Base-by-base conservation (phyloP, 2,329 filamentous ascomycete genomes). In the Fusarium beomiforme region DNA sequence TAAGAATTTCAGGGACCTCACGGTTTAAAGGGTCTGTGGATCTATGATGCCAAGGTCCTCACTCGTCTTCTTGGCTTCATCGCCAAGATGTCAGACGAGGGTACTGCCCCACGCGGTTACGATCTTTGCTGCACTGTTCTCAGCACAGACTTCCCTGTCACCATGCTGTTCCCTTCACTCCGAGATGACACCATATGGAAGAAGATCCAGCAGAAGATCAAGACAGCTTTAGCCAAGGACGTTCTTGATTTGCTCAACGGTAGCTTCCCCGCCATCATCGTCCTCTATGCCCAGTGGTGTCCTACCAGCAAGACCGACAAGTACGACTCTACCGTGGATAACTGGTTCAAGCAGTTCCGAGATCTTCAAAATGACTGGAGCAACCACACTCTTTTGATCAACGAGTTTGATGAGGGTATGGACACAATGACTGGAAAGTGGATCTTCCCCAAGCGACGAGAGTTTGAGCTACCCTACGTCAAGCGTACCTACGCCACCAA, bases 251-350 rank as follows among this genome's bases (percentile, higher is more conserved):
- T 81, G 43, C 79, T 81, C 3, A 59, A 79, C 8, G 78, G 79
- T 24, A 76, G 73, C 9, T 84, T 81, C 78, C 83, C 82, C 2
- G 78, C 80, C 0, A 73, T 77, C 0, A 84, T 86, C 21, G 74
- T 85, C 8, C 78, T 86, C 14, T 86, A 85, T 43, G 85, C 84
- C 7, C 84, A 86, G 64, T 87, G 83, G 81, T 83, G 84, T 3
- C 84, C 84, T 2, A 79, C 83, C 21, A 75, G 55, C 55, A 73
- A 75, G 56, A 73, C 70, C 3, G 82, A 84, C 67, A 70, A 69
- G 54, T 81, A 81, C 63, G 80, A 82, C 46, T 69, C 71, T 46
- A 70, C 75, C 39, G 72, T 75, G 5, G 70, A 81, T 49, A 75
- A 75, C 12, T 84, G 82, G 72, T 85, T 85, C 44, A 74, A 83